A percentile compares a stretch with the other conserved stretches of the same genome.
phyloP scores from a whole-genome alignment of 1,139 yeast species.

The Yamadazyma dushanensis region DNA sequence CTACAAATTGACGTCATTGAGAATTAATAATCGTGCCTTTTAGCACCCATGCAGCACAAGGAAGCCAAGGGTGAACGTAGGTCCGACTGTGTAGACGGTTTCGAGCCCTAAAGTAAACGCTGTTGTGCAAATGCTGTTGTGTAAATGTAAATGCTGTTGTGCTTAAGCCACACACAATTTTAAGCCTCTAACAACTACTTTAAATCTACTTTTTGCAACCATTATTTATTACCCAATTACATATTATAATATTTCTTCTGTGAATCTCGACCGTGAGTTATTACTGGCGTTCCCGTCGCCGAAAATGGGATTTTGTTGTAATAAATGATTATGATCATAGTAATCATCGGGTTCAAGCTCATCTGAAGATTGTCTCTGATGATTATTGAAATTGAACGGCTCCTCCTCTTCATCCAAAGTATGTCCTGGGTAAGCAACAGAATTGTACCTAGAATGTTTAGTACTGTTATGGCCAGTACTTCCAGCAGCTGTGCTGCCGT shows the following conservation, averaged over 20 bases:
- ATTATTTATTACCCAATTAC: not conserved
- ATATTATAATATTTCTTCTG: slow-evolving; percentile 20
- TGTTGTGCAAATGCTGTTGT: no score
- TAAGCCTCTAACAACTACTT: no score
- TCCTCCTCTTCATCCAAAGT: slow-evolving; percentile 18
- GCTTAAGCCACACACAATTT: no score
- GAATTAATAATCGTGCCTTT: no score
- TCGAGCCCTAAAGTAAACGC: no score
- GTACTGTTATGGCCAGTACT: slow-evolving; percentile 18
- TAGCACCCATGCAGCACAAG: no score
- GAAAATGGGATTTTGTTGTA: slow-evolving; percentile 16
- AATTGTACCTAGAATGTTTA: slow-evolving; percentile 16
- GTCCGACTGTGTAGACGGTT: no score
- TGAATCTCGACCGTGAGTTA: slow-evolving; percentile 25
- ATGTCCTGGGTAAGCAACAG: slow-evolving; percentile 11
- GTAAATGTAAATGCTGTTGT: not conserved
- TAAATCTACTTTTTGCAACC: not conserved
- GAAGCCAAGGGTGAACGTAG: no score
- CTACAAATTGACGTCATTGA: no score
- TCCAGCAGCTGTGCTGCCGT: slow-evolving; percentile 12
- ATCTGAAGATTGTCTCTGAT: slow-evolving; percentile 11
- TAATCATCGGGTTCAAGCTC: slow-evolving; percentile 13
- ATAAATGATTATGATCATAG: slow-evolving; percentile 11
- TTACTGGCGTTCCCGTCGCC: slow-evolving; percentile 21
- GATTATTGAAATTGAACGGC: slow-evolving; percentile 11